phyloP scores from a whole-genome alignment of 2,329 filamentous ascomycete genomes.

The Spiromastix sp. region DNA sequence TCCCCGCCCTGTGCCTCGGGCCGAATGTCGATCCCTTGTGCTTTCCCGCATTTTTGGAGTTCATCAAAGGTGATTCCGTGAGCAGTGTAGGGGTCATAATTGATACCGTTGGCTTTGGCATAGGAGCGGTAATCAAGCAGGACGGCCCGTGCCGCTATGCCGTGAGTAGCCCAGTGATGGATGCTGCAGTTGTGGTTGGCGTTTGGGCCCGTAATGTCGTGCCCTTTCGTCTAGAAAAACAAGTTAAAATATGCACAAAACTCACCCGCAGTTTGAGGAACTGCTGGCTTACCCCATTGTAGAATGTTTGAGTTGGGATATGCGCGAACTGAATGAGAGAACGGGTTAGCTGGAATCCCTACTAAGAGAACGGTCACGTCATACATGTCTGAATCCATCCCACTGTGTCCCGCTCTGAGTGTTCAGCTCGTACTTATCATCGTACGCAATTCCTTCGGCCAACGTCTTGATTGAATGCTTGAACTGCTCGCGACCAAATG shows the following conservation, averaged over 20 bases:
- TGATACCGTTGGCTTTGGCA: conserved; percentile 39
- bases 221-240: conserved; percentile 20
- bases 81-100: conserved; percentile 42
- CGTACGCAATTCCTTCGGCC: conserved; percentile 26
- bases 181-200: conserved; percentile 32
- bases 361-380: conserved; percentile 7
- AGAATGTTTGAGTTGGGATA: conserved; percentile 26
- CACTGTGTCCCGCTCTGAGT: conserved; percentile 41
- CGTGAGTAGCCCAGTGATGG: conserved; percentile 32
- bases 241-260: conserved; percentile 2
- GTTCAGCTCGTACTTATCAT: conserved; percentile 38
- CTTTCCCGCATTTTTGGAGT: conserved; percentile 47
- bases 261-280: background rate
- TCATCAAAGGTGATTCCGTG: conserved; percentile 46
- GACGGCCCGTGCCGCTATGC: conserved; percentile 33
- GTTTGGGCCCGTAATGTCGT: conserved; percentile 23
- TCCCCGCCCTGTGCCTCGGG: conserved; percentile 44
- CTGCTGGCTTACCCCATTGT: conserved; percentile 26
- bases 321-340: conserved; percentile 25
- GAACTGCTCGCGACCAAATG: conserved; percentile 43
- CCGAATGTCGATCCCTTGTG: conserved; percentile 53
- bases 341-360: conserved; percentile 2
- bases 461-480: conserved; percentile 43
- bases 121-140: conserved; percentile 36
- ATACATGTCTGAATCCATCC: conserved; percentile 40